phyloP scores from a whole-genome alignment of 331 rosid species.

The Rhamnella rubrinervis region DNA sequence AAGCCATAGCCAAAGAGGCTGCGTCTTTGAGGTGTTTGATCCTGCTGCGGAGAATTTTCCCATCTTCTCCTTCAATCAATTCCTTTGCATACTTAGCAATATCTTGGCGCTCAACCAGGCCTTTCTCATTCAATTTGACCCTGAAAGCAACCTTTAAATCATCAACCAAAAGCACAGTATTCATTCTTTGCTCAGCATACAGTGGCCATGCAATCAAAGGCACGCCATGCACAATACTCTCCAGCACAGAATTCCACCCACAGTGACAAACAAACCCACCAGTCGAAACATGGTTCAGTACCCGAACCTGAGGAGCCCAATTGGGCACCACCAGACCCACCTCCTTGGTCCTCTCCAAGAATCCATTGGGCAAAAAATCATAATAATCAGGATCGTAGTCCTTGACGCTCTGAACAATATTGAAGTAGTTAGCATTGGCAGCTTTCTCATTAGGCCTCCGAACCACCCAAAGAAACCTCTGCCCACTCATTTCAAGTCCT shows the following conservation, averaged over 20 bases:
- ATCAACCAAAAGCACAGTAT: conserved; percentile 15
- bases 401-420: not conserved
- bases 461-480: conserved; percentile 32
- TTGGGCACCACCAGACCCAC: conserved; percentile 26
- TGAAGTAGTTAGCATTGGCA: conserved; percentile 4
- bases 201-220: conserved; percentile 40
- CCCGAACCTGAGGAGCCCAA: conserved; percentile 34
- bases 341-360: conserved; percentile 26
- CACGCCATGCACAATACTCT: conserved; percentile 25
- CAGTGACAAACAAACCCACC: conserved; percentile 32
- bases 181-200: conserved; percentile 29
- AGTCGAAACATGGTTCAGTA: conserved; percentile 13
- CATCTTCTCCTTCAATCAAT: conserved; percentile 32
- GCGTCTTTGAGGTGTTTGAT: conserved; percentile 20
- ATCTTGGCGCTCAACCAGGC: conserved; percentile 15
- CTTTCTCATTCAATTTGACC: conserved; percentile 12
- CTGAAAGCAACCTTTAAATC: conserved; percentile 14
- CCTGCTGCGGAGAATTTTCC: conserved; percentile 11
- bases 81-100: conserved; percentile 12
- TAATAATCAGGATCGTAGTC: not conserved
- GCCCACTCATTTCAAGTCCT: conserved; percentile 26
- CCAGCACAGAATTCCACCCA: conserved; percentile 34
- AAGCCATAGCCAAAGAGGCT: conserved; percentile 12
- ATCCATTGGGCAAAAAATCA: conserved; percentile 26
- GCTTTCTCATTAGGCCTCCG: conserved; percentile 13